These are phyloP conservation scores for Geranomyces variabilis DNA, from an alignment of 192 early-diverging fungal species.

Conservation along the genomic window DNA sequence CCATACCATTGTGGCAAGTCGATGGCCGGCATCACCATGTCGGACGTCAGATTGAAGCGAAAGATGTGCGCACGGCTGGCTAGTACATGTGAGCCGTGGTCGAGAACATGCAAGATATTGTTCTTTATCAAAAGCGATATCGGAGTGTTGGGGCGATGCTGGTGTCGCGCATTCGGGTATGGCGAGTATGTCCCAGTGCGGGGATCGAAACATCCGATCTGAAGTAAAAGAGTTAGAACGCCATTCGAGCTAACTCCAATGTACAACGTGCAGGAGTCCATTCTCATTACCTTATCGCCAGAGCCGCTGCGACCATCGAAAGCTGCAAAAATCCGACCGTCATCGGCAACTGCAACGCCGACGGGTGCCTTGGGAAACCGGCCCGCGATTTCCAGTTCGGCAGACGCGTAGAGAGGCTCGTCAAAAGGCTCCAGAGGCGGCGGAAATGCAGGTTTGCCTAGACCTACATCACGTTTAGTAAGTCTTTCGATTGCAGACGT, in stretches of 20 bases:
- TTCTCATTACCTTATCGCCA: slow-evolving; percentile 1
- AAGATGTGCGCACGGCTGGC: not conserved
- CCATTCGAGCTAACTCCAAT: no score
- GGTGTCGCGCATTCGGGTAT: not conserved
- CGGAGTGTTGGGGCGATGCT: not conserved
- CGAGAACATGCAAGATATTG: not conserved
- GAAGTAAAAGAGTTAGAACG: not conserved
- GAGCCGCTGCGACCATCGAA: not conserved
- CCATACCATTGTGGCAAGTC: not conserved
- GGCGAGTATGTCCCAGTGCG: not conserved
- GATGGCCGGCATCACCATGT: not conserved
- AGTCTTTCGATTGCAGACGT: not conserved
- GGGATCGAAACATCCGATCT: not conserved
- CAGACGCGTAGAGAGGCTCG: not conserved
- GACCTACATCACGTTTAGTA: not conserved
- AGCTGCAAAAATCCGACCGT: not conserved
- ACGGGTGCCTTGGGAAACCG: not conserved
- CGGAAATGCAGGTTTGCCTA: not conserved
- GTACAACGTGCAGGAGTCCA: not conserved
- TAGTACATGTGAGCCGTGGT: not conserved
- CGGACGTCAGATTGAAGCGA: slow-evolving; percentile 4
- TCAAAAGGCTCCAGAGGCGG: not conserved
- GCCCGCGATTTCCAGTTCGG: not conserved
- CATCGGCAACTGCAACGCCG: not conserved
- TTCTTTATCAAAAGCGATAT: not conserved